Base-by-base conservation (phyloP, 2,329 filamentous ascomycete species). In the Ophiostoma sp. region DNA sequence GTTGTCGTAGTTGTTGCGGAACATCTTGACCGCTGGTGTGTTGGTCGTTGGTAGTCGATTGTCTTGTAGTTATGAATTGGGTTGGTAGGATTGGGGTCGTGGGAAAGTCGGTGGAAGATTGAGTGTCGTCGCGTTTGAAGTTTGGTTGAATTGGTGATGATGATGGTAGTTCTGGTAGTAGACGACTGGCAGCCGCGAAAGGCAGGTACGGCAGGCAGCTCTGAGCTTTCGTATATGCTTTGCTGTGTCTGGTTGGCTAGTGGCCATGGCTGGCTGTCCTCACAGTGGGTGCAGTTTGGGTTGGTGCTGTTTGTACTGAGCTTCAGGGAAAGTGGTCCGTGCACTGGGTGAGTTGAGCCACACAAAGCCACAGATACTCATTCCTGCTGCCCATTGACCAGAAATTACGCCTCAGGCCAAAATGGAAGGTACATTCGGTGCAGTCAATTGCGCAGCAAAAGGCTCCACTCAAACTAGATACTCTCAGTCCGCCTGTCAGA, bases 1-100 rank as follows among this genome's bases (percentile, higher is more conserved):
- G 90, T 99, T 99, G 87, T 99, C 96, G 89, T 99, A 99, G 86
- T 98, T 98, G 89, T 99, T 99, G 85, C 96, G 90, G 87, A 99
- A 99, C 96, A 99, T n/a, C n/a, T n/a, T n/a, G n/a, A n/a, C n/a
- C n/a, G n/a, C n/a, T n/a, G n/a, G n/a, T n/a, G n/a, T n/a, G n/a
- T n/a, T n/a, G n/a, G n/a, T n/a, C n/a, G n/a, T n/a, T n/a, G n/a
- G n/a, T n/a, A 15, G 2, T 17, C 15, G 12, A 48, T 3, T 48
- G 39, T 48, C 2, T 48, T 48, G 42, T 55, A 52, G 9, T 19
- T 4, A 17, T 12, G 15, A 48, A 48, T 17, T 19, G 42, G 42
- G 19, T 4, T 48, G 11, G 42, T 48, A 15, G 42, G 15, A 48
- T 19, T 7, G n/a, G 66, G 17, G 45, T 36, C 19, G 69, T 55